Conservation (phyloP, 306 rosid genomes). For the Ormosia emarginata region DNA sequence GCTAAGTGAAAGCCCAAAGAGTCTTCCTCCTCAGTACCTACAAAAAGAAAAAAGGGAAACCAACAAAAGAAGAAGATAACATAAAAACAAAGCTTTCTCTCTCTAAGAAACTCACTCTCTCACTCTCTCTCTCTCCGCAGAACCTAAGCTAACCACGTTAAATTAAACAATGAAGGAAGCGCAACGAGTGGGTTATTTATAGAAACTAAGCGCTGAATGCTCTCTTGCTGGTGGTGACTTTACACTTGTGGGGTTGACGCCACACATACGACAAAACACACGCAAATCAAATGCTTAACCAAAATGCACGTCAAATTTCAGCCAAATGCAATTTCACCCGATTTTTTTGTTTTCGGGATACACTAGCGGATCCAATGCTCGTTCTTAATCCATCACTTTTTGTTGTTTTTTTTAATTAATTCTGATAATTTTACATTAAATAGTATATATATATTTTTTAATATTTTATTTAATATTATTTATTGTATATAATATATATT, state of each 20-base stretch:
- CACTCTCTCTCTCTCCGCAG: conserved; percentile 21
- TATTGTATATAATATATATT: too few species aligned
- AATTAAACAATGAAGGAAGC: background rate
- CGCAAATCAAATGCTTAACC: background rate
- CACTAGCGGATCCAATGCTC: conserved; percentile 20
- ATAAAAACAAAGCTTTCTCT: background rate
- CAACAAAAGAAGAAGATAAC: background rate
- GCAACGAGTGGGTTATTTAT: conserved; percentile 36
- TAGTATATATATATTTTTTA: too few species aligned
- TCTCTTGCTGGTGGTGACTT: conserved; percentile 7
- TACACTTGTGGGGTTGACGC: conserved; percentile 43
- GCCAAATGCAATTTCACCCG: conserved; percentile 20
- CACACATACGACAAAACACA: conserved; percentile 17
- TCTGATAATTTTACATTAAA: too few species aligned
- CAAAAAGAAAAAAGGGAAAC: background rate
- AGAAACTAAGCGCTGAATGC: conserved; percentile 28
- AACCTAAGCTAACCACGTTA: conserved; percentile 18
- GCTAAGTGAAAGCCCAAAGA: conserved; percentile 15
- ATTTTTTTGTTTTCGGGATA: conserved; percentile 13
- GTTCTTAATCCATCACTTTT: background rate
- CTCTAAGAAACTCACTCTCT: background rate
- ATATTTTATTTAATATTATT: too few species aligned
- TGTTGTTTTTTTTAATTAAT: too few species aligned
- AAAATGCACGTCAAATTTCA: conserved; percentile 25
- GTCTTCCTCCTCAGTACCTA: conserved; percentile 21